Base-by-base conservation (phyloP, 1,284 basidiomycete species). In the Tausonia pullulans region DNA sequence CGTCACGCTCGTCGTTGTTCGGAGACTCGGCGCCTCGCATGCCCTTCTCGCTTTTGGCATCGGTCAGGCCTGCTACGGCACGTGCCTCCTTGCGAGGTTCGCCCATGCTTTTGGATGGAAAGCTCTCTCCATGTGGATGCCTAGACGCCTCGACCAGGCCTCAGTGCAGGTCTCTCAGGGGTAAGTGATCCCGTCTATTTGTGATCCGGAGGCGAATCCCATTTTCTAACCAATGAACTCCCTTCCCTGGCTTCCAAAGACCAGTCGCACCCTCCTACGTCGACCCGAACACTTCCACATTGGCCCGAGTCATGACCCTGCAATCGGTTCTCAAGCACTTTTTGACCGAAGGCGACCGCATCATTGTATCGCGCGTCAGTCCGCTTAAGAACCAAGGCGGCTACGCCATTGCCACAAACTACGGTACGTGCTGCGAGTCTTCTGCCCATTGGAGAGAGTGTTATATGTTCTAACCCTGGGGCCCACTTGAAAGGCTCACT, bases 301-400 rank as follows among this genome's bases (percentile, higher is more conserved):
- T 76, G 43, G 75, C 74, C 0, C 63, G 71, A 62, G 89, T 87
- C 0, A 90, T 98, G 82, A 90, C 87, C 4, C 81, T 79, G 5
- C 93, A 97, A 74, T 90, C 88, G 2, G 70, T 96, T 3, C 80
- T 98, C 70, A 98, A 98, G 74, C 94, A 98, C 73, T 81, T 95
- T 68, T 79, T 99, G 44, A 98, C 94, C 0, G 96, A 98, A 74
- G 92, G 90, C 9, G 96, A 99, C 76, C 92, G 96, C 71, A 79
- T 98, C 58, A 82, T 94, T 2, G 81, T 97, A 40, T 88, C 89
- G 0, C 83, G 82, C 70, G 84, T 91, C 68, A 90, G 89, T 66
- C 85, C 87, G 10, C 77, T 94, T 54, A 80, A 85, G 61, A 87
- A 93, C 73, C 92, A 96, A 76, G 93, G 90, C 9, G 93, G 90